phyloP scores from a whole-genome alignment of 148 eudicot species.

The Nepenthes gracilis region DNA sequence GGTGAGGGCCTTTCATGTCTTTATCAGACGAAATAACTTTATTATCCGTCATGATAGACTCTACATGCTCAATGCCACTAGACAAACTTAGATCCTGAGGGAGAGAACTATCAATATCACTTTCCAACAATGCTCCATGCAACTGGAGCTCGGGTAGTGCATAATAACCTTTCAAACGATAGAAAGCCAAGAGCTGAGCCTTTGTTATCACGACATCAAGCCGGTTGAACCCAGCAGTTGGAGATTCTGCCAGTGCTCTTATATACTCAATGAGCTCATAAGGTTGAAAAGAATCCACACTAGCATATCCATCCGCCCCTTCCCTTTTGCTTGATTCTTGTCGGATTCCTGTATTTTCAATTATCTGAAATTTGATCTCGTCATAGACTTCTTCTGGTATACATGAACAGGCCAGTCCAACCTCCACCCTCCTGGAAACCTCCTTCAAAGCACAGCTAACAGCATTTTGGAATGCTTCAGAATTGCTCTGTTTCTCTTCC shows the following conservation, averaged over 20 bases:
- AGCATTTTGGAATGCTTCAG: slow-evolving; percentile 71
- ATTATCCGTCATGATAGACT: slow-evolving; percentile 15
- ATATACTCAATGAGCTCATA: slow-evolving; percentile 47
- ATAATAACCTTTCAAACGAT: slow-evolving; percentile 43
- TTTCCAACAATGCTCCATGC: slow-evolving; percentile 39
- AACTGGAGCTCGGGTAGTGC: slow-evolving; percentile 37
- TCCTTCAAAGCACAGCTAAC: slow-evolving; percentile 72
- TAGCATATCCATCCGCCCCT: slow-evolving; percentile 39
- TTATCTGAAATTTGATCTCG: slow-evolving; percentile 49
- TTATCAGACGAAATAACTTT: slow-evolving; percentile 9
- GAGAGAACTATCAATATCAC: slow-evolving; percentile 16
- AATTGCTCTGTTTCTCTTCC: slow-evolving; percentile 65
- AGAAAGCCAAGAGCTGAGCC: slow-evolving; percentile 68
- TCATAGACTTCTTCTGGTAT: slow-evolving; percentile 36
- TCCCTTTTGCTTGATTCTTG: slow-evolving; percentile 45
- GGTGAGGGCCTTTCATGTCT: slow-evolving; percentile 26
- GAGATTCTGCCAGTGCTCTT: slow-evolving; percentile 46
- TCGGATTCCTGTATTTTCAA: slow-evolving; percentile 66
- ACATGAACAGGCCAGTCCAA: slow-evolving; percentile 81
- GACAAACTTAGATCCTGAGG: slow-evolving; percentile 8
- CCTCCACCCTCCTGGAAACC: slow-evolving; percentile 66
- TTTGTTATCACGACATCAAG: slow-evolving; percentile 54
- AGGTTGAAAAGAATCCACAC: slow-evolving; percentile 44
- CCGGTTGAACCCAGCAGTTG: slow-evolving; percentile 34
- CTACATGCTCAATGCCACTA: slow-evolving; percentile 24